phyloP scores from a whole-genome alignment of 2,329 filamentous ascomycete genomes.

The Pezicula neosporulosa region DNA sequence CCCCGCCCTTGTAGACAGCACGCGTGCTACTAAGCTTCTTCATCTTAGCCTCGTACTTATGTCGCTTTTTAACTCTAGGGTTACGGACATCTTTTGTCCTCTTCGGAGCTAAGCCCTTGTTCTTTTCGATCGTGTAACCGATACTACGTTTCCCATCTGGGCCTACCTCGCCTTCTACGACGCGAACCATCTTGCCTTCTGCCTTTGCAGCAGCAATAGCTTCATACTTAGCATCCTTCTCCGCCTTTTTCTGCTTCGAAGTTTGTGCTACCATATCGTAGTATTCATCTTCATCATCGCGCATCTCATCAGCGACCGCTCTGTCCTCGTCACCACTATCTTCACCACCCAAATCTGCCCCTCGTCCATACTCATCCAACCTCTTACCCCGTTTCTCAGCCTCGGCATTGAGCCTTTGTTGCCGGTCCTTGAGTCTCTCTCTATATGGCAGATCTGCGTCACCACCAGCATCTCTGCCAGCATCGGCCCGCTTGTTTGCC shows the following conservation, averaged over 20 bases:
- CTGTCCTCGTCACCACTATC: conserved; percentile 40
- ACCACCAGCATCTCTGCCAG: conserved; percentile 71
- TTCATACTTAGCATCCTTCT: conserved; percentile 58
- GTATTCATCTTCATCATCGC: conserved; percentile 64
- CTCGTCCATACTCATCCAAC: conserved; percentile 57
- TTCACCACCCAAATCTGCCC: conserved; percentile 67
- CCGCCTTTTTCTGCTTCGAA: conserved; percentile 68
- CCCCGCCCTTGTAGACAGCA: conserved; percentile 79
- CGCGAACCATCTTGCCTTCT: conserved; percentile 57
- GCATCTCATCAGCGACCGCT: conserved; percentile 36
- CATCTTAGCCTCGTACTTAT: conserved; percentile 93
- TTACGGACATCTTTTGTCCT: conserved; percentile 94
- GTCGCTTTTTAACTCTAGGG: conserved; percentile 95
- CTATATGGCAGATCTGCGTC: conserved; percentile 83
- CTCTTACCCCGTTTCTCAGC: conserved; percentile 79
- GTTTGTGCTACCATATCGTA: conserved; percentile 81
- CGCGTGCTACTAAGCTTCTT: conserved; percentile 93
- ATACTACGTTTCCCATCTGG: conserved; percentile 89
- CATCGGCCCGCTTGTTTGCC: conserved; percentile 75
- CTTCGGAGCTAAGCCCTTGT: conserved; percentile 88
- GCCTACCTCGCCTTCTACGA: conserved; percentile 67
- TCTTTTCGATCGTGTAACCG: conserved; percentile 92
- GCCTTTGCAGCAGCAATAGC: conserved; percentile 56
- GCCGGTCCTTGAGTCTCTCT: conserved; percentile 81
- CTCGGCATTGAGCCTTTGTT: conserved; percentile 82